phyloP scores from a whole-genome alignment of 2,329 filamentous ascomycete genomes.

The Botryotinia convoluta region DNA sequence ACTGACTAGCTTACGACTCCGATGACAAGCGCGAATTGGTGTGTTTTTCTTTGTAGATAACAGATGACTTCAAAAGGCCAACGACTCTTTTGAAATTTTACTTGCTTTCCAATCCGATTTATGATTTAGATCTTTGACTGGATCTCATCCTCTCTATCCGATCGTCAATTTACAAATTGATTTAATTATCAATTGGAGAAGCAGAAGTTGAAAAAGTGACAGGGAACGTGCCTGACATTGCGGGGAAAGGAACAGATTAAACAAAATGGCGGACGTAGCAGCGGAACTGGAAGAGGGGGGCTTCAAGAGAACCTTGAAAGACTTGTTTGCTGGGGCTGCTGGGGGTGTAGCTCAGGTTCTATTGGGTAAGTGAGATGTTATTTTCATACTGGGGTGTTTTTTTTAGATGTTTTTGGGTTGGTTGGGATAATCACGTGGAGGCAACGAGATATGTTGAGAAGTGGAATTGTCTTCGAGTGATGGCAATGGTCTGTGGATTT shows the following conservation, averaged over 20 bases:
- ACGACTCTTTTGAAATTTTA: background rate
- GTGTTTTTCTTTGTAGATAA: constrained; percentile 12
- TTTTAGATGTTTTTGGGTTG: background rate
- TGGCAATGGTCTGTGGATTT: background rate
- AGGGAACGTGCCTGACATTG: background rate
- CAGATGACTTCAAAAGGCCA: background rate
- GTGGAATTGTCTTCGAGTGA: background rate
- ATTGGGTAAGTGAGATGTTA: constrained; percentile 63
- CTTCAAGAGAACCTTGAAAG: constrained; percentile 56
- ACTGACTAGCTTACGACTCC: constrained; percentile 5
- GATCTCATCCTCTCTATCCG: background rate
- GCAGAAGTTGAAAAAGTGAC: background rate
- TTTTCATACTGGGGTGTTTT: constrained; percentile 9
- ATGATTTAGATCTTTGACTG: background rate
- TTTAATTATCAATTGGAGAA: background rate
- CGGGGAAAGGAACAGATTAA: constrained; percentile 12
- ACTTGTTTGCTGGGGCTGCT: constrained; percentile 84
- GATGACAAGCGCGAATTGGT: constrained; percentile 16
- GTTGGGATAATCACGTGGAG: constrained; percentile 20
- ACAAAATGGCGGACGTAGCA: constrained; percentile 36
- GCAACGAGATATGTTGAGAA: background rate
- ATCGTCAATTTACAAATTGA: background rate
- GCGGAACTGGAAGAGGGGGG: constrained; percentile 37
- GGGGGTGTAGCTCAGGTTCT: constrained; percentile 93
- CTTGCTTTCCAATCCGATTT: background rate